phyloP scores from a whole-genome alignment of 73 alveolate species.

The Tetrahymena elliotti region DNA sequence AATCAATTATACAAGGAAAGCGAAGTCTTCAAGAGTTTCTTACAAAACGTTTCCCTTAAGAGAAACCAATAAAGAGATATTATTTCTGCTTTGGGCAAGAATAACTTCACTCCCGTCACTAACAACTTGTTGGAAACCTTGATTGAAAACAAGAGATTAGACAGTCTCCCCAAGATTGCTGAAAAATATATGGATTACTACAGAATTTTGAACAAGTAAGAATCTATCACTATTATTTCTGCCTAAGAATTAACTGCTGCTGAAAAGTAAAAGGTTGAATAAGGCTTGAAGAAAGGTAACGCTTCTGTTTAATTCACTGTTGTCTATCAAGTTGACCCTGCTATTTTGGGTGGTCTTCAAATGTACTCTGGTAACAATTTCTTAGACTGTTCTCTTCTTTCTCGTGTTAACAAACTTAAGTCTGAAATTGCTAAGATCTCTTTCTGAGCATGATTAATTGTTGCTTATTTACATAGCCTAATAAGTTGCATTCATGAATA shows the following conservation, averaged over 20 bases:
- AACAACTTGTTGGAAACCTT: slow-evolving; percentile 45
- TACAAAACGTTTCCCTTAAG: slow-evolving; percentile 35
- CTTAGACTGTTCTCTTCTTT: slow-evolving; percentile 57
- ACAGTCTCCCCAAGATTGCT: slow-evolving; percentile 43
- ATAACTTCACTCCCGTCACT: slow-evolving; percentile 44
- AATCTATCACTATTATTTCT: slow-evolving; percentile 60
- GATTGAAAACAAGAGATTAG: slow-evolving; percentile 62
- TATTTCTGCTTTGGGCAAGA: slow-evolving; percentile 20
- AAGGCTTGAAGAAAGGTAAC: slow-evolving; percentile 45
- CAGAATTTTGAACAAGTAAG: slow-evolving; percentile 51
- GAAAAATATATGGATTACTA: slow-evolving; percentile 58
- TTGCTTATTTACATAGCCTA: not conserved
- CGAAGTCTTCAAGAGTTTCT: slow-evolving; percentile 40
- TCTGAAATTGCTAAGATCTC: slow-evolving; percentile 44
- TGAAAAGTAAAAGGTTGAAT: slow-evolving; percentile 53
- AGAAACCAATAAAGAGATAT: slow-evolving; percentile 46
- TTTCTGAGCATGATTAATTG: slow-evolving; percentile 11
- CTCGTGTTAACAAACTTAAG: slow-evolving; percentile 59
- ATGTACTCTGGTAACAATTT: slow-evolving; percentile 72
- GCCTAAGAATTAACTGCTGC: slow-evolving; percentile 49
- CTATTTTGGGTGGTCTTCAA: slow-evolving; percentile 65
- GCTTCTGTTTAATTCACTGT: slow-evolving; percentile 35
- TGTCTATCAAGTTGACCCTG: slow-evolving; percentile 53
- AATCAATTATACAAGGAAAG: slow-evolving; percentile 39
- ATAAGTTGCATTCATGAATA: not conserved